Evolutionary conservation across 2,329 filamentous ascomycete species (phyloP), one percentile per base, ranked within the genome.

Genomic region (Apiospora aurea): DNA sequence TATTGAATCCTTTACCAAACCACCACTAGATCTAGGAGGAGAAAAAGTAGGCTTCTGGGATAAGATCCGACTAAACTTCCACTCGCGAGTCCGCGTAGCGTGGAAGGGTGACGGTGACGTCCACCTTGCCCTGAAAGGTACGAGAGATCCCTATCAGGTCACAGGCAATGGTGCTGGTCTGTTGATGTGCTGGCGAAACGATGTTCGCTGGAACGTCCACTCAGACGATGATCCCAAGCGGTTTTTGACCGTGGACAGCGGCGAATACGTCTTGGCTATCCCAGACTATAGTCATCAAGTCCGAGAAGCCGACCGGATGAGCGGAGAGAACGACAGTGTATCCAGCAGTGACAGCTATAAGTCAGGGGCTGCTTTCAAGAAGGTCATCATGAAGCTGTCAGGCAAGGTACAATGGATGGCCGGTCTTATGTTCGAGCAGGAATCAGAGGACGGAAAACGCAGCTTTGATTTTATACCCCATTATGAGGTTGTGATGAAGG

Each of bases 21-120:
- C 96, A 10, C 95, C 96, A 74, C 87, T 98, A 41, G 97, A 99
- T 80, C 93, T 94, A 0, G 98, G 96, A 0, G 97, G 26, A 29
- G 26, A 29, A 99, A 89, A 93, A 71, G 94, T 97, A 67, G 96
- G 96, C 3, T 99, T 99, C 84, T 99, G 96, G 96, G 96, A 99
- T 83, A 99, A 99, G 86, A 95, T 99, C 69, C 89, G 96, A 71
- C 87, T 99, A 49, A 95, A 92, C 77, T 97, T 98, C 81, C 96
- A 99, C 82, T 98, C 97, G 1, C 91, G 94, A 26, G 90, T 98
- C 72, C 92, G 92, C 70, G 90, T 97, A 46, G 90, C 94, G 4
- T 99, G 97, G 96, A 96, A 94, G 79, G 95, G 94, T 14, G 96
- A 97, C 80, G 97, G 97, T 6, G 96, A 98, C 82, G 94, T 99